Conservation (phyloP, 2,329 filamentous ascomycete species). For the Lasiodiplodia sp. region DNA sequence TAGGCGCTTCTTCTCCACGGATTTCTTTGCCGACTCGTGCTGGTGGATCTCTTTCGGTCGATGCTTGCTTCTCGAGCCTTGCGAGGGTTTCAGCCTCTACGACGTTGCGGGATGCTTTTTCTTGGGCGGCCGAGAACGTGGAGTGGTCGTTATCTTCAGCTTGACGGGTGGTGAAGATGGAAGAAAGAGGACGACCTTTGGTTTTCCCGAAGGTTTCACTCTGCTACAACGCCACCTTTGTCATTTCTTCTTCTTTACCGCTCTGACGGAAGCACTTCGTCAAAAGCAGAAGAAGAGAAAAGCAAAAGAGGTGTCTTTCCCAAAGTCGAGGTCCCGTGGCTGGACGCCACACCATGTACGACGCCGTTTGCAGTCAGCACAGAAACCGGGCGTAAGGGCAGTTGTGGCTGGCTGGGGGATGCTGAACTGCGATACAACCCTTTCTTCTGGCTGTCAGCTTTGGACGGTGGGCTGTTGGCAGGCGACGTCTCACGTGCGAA, state of each 20-base stretch:
- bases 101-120: not conserved
- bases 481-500: not conserved
- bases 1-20: not conserved
- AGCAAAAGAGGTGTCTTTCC: not conserved
- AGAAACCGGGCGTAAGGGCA: not conserved
- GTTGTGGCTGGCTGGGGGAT: not conserved
- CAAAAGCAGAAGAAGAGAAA: not conserved
- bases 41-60: not conserved
- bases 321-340: not conserved
- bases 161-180: not conserved
- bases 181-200: not conserved
- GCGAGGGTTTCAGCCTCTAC: not conserved
- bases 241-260: conserved; percentile 2
- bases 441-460: not conserved
- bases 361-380: conserved; percentile 15
- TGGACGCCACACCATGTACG: conserved; percentile 13
- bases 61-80: not conserved
- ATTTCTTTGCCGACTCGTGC: not conserved
- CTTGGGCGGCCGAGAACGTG: not conserved
- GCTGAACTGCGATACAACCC: not conserved
- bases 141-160: not conserved
- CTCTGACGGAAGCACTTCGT: not conserved
- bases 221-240: not conserved
- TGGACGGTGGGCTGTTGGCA: not conserved
- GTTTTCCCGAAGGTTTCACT: not conserved